phyloP scores from a whole-genome alignment of 495 filamentous ascomycete genomes.

The Apiosordaria backusii region DNA sequence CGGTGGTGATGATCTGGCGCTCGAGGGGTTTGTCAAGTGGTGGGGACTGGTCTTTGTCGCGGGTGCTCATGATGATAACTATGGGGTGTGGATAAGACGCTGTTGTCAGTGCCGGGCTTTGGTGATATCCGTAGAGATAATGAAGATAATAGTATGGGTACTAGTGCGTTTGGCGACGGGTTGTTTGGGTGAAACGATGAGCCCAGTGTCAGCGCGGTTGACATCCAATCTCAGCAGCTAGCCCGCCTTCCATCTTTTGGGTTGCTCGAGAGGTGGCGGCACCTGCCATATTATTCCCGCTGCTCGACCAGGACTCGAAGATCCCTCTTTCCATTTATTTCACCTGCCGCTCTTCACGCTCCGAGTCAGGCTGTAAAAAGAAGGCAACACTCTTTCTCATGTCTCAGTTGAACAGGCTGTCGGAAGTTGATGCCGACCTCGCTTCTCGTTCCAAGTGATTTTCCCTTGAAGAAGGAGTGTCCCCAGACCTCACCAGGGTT shows the following conservation, averaged over 20 bases:
- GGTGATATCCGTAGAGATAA: neutral
- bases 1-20: neutral
- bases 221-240: neutral
- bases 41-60: neutral
- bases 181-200: neutral
- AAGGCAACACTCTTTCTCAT: neutral
- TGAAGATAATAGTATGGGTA: neutral
- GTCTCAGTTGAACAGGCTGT: neutral
- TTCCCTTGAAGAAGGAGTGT: neutral
- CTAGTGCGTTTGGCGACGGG: no score
- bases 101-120: neutral
- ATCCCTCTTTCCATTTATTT: neutral
- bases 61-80: neutral
- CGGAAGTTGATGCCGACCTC: neutral
- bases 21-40: neutral
- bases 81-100: neutral
- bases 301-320: neutral
- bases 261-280: neutral
- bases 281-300: neutral
- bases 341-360: neutral
- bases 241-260: neutral
- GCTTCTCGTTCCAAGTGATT: neutral
- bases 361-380: no score
- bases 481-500: neutral
- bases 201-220: neutral